phyloP scores from a whole-genome alignment of 2,329 filamentous ascomycete species.

The Lasiodiplodia sp. region DNA sequence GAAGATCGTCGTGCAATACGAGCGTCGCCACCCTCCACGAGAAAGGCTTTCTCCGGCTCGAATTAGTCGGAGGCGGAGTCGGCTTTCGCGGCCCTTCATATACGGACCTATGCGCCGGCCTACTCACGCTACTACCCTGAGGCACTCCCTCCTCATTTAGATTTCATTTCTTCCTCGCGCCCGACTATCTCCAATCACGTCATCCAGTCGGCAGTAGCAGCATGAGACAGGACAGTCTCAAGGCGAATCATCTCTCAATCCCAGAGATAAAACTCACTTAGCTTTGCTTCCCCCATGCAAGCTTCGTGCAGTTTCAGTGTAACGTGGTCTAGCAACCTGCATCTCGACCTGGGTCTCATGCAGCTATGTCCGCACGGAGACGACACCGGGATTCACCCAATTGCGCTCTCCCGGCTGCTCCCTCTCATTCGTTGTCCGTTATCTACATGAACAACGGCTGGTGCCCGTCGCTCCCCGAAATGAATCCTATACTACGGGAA shows the following conservation, averaged over 20 bases:
- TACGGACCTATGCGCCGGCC: neutral
- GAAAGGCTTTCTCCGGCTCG: neutral
- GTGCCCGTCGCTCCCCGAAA: too few species aligned
- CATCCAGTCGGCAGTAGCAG: too few species aligned
- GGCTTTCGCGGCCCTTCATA: neutral
- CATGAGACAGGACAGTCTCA: neutral
- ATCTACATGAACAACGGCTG: neutral
- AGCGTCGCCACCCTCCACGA: neutral
- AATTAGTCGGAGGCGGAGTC: neutral
- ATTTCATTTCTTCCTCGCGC: neutral
- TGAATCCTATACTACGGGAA: neutral
- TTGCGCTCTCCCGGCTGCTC: neutral
- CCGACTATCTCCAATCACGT: neutral
- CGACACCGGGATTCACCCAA: neutral
- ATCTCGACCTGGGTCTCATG: neutral
- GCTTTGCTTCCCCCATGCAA: neutral
- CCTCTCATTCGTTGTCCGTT: neutral
- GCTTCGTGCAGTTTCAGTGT: neutral
- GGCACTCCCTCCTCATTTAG: neutral
- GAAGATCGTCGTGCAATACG: conserved; percentile 12
- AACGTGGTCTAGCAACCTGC: neutral
- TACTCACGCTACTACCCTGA: neutral
- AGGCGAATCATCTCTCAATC: neutral
- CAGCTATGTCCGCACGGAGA: neutral
- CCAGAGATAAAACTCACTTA: neutral